Conservation (phyloP, 1,284 basidiomycete species). For the Trichosporon sp. region DNA sequence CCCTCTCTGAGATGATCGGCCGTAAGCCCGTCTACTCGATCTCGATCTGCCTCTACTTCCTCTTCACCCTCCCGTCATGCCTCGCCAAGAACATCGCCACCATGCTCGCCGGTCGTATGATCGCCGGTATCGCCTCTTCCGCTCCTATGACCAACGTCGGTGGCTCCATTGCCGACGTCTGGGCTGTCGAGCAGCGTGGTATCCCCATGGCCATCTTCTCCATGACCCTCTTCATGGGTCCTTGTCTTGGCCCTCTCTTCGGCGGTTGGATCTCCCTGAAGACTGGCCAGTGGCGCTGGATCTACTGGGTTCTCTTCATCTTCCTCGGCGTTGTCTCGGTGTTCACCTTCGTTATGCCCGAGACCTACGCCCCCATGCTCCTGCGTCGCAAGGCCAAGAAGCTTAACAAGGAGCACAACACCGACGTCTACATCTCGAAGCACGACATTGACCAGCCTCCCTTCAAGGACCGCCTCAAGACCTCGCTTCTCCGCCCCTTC, state of each 20-base stretch:
- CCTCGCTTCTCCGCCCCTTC: constrained; percentile 46
- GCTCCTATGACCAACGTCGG: constrained; percentile 51
- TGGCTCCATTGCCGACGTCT: constrained; percentile 50
- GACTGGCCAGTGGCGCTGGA: constrained; percentile 47
- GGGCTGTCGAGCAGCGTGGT: constrained; percentile 47
- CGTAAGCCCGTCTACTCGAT: constrained; percentile 47
- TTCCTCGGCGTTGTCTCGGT: constrained; percentile 38
- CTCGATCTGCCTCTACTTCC: constrained; percentile 47
- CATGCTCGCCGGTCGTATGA: constrained; percentile 50
- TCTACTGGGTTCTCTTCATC: constrained; percentile 49
- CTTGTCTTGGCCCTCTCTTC: constrained; percentile 47
- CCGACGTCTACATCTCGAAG: constrained; percentile 39
- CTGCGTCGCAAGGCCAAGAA: constrained; percentile 40
- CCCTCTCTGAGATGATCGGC: constrained; percentile 43
- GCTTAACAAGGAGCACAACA: constrained; percentile 45
- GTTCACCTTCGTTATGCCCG: constrained; percentile 42
- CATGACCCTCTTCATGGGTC: constrained; percentile 43
- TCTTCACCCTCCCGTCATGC: constrained; percentile 50
- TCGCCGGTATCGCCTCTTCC: constrained; percentile 49
- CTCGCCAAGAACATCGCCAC: constrained; percentile 49
- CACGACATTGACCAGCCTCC: constrained; percentile 37
- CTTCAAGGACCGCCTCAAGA: constrained; percentile 38
- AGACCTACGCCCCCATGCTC: constrained; percentile 47
- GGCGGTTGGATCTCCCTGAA: constrained; percentile 44
- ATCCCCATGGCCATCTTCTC: constrained; percentile 50